Evolutionary conservation across 2,329 filamentous ascomycete genomes (phyloP).

Genomic region (Diaporthe sp.): DNA sequence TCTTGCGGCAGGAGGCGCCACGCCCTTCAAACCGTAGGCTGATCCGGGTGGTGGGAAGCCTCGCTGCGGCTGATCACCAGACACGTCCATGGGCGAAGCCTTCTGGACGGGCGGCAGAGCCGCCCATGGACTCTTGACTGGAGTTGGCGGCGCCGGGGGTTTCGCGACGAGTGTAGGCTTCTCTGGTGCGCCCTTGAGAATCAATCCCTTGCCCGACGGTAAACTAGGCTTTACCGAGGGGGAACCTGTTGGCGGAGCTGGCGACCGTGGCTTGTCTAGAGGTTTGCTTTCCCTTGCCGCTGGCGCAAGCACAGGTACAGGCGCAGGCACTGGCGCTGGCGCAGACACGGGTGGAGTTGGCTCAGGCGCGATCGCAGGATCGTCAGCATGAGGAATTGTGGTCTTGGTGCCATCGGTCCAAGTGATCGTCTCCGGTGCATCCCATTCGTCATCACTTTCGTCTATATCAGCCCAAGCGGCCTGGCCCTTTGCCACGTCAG

Average conservation of each 20-base stretch:
- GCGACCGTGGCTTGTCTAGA: conserved; percentile 60
- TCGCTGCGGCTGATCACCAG: conserved; percentile 50
- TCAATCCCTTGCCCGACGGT: conserved; percentile 70
- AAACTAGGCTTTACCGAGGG: conserved; percentile 61
- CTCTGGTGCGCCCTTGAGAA: conserved; percentile 75
- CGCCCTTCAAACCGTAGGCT: conserved; percentile 66
- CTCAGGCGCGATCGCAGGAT: conserved; percentile 50
- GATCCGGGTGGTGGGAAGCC: conserved; percentile 68
- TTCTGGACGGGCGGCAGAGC: conserved; percentile 87
- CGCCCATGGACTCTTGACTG: conserved; percentile 94
- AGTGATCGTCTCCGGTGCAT: conserved; percentile 86
- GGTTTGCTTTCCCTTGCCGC: conserved; percentile 46
- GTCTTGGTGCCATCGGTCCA: conserved; percentile 93
- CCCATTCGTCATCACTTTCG: conserved; percentile 89
- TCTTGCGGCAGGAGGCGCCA: conserved; percentile 71
- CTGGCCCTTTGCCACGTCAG: conserved; percentile 80
- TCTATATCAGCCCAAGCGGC: conserved; percentile 83
- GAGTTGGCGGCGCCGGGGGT: conserved; percentile 74
- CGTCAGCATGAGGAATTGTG: conserved; percentile 75
- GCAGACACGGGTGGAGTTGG: conserved; percentile 46
- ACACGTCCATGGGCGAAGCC: conserved; percentile 76
- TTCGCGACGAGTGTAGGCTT: conserved; percentile 82
- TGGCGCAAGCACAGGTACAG: conserved; percentile 43
- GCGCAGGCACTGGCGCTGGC: conserved; percentile 43
- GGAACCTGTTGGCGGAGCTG: conserved; percentile 48